These are phyloP conservation scores for Cadophora sp. DNA, from an alignment of 2,329 filamentous ascomycete species.

Conservation along the genomic window DNA sequence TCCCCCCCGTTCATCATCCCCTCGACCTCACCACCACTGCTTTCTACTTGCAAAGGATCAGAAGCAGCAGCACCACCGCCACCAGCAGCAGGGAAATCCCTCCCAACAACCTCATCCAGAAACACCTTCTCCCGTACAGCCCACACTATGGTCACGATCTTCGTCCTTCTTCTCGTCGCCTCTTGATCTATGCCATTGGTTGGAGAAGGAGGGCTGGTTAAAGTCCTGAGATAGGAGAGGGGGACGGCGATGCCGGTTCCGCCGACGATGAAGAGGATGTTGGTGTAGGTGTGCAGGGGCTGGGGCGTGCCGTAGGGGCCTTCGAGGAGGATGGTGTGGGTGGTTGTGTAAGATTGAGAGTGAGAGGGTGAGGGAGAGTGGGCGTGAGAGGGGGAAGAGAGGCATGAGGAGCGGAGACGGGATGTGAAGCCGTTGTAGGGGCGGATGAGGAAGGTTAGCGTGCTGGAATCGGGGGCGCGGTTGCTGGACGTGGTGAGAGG, in stretches of 20 bases:
- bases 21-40: no score
- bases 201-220: no score
- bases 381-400: background rate
- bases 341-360: background rate
- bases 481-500: background rate
- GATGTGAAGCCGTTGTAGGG: slow-evolving; percentile 4
- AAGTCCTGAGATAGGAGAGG: background rate
- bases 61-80: background rate
- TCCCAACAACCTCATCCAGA: background rate
- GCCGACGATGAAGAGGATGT: background rate
- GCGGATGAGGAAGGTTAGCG: background rate
- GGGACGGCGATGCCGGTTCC: background rate
- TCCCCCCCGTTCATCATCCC: no score
- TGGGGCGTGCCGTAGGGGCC: slow-evolving; percentile 2
- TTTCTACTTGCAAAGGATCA: no score
- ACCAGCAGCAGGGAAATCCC: background rate
- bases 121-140: background rate
- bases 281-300: background rate
- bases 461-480: background rate
- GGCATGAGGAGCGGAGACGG: background rate
- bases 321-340: slow-evolving; percentile 4
- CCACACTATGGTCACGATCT: background rate
- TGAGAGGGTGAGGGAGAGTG: no score
- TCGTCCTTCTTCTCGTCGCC: background rate
- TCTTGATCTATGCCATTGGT: no score